Evolutionary conservation across 768 basidiomycete species (phyloP), one percentile per base, ranked within the genome.

Genomic region (Calocera viscosa): DNA sequence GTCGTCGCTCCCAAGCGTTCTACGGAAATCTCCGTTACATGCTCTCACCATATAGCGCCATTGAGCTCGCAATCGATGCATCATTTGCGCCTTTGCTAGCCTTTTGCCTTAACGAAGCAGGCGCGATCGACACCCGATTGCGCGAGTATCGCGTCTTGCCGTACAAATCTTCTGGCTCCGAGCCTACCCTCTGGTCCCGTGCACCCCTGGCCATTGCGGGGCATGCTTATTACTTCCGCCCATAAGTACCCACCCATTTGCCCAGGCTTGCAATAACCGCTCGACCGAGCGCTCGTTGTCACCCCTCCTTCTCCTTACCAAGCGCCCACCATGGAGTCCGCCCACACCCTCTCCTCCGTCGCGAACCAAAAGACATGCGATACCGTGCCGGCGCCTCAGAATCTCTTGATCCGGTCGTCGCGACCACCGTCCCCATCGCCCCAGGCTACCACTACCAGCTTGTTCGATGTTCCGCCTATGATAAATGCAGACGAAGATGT

Each of bases 331-430:
- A 28, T 53, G 65, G 26, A 64, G 26, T 40, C 39, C 53, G 16
- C 47, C 67, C 64, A 74, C 76, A 72, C 64, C 75, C 5, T 19
- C 72, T 2, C 39, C 72, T 26, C 30, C 71, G 38, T 67, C 71
- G 2, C 72, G 81, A 40, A 60, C 30, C 30, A 26, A 26, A 82
- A 86, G 71, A 79, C 84, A 67, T 91, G 89, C 76, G 88, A 91
- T 71, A 87, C 87, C 10, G 74, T 90, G 35, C 88, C 87, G 26
- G 79, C 86, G 1, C 79, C 89, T 10, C 80, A 83, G 66, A 70
- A 70, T 32, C 49, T 69, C 28, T 43, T 60, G 19, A 28, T 77
- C 87, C 35, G 83, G 82, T 16, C 69, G 49, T 65, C 70, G 34
- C 49, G 60, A 64, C 66, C 68, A 49, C 69, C 66, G 30, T 69